phyloP scores from a whole-genome alignment of 495 filamentous ascomycete species.

The Aspergillus campestris region DNA sequence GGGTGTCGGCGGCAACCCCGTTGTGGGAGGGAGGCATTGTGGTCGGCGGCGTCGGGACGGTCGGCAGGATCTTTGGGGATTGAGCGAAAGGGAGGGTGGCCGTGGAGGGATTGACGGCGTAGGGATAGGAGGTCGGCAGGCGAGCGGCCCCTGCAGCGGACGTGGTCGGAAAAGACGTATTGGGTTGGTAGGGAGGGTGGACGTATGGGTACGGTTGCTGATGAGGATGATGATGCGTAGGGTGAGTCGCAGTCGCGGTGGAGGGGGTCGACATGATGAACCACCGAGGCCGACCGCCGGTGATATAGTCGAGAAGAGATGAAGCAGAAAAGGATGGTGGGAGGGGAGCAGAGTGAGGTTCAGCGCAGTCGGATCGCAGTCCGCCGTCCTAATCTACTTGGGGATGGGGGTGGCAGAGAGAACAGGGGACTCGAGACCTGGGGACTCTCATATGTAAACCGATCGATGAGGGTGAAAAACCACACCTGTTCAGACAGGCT shows the following conservation, averaged over 20 bases:
- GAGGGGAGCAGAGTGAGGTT: slow-evolving; percentile 1
- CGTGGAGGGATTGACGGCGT: slow-evolving; percentile 37
- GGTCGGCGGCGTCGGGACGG: slow-evolving; percentile 26
- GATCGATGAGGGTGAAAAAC: neutral
- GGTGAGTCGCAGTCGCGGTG: slow-evolving; percentile 67
- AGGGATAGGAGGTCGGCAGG: slow-evolving; percentile 41
- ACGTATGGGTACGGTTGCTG: slow-evolving; percentile 62
- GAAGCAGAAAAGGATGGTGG: neutral
- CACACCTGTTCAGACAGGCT: neutral
- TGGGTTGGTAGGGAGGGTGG: slow-evolving; percentile 52
- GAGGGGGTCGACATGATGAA: slow-evolving; percentile 77
- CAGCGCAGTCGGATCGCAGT: slow-evolving; percentile 9
- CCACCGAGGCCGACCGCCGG: slow-evolving; percentile 23
- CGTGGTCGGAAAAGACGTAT: slow-evolving; percentile 43
- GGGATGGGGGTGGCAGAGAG: neutral
- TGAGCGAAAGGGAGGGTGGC: slow-evolving; percentile 31
- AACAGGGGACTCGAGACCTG: slow-evolving; percentile 13
- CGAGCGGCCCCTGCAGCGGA: slow-evolving; percentile 44
- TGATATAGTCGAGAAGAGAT: slow-evolving; percentile 16
- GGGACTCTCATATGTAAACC: slow-evolving; percentile 10
- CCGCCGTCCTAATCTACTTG: slow-evolving; percentile 7
- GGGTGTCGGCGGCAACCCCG: slow-evolving; percentile 11
- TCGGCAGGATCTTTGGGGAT: slow-evolving; percentile 24
- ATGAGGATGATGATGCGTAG: slow-evolving; percentile 58
- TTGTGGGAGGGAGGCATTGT: slow-evolving; percentile 23